Conservation (phyloP, 176 grass and related monocot species). For the Themeda triandra region DNA sequence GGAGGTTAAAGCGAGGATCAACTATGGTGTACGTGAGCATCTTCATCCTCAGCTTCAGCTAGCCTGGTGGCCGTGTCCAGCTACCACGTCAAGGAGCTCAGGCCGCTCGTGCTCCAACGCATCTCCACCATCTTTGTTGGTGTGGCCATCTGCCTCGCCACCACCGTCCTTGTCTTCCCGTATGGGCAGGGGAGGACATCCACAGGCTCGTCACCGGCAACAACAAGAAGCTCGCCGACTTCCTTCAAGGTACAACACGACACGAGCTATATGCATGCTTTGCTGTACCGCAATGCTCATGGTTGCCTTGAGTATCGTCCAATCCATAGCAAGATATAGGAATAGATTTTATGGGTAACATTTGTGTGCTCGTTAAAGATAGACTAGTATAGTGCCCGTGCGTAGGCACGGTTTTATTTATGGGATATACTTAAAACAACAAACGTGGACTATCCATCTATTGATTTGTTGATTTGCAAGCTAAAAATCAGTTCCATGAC, state of each 20-base stretch:
- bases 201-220: constrained; percentile 52
- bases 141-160: constrained; percentile 61
- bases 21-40: constrained; percentile 81
- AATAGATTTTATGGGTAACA: no score
- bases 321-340: no score
- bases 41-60: constrained; percentile 85
- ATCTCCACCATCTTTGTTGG: constrained; percentile 59
- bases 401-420: no score
- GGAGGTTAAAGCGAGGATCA: constrained; percentile 67
- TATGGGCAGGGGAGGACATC: constrained; percentile 86
- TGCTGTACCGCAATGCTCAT: no score
- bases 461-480: no score
- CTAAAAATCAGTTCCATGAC: no score
- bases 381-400: no score
- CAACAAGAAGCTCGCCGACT: constrained; percentile 59
- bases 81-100: constrained; percentile 67
- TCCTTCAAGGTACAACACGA: constrained; percentile 51
- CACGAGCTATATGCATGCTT: no score
- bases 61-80: constrained; percentile 82
- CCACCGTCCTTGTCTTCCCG: constrained; percentile 55
- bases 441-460: no score
- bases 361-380: no score
- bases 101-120: constrained; percentile 64
- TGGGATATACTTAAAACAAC: no score
- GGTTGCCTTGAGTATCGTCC: no score